Base-by-base conservation (phyloP, 2,329 filamentous ascomycete genomes). In the Cercospora sp. region DNA sequence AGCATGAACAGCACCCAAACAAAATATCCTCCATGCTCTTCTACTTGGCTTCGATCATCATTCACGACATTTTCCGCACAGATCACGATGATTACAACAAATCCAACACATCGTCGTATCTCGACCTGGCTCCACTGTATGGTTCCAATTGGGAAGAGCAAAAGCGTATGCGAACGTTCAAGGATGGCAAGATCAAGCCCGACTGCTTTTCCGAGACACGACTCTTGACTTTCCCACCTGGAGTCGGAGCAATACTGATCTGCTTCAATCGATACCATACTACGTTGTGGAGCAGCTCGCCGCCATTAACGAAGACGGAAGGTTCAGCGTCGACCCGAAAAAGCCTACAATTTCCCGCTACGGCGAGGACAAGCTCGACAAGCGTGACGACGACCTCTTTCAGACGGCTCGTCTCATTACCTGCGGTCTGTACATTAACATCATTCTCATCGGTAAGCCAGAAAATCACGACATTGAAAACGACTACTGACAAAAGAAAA, bases 301-400 rank as follows among this genome's bases (percentile, higher is more conserved):
- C 0, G 82, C 85, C n/a, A 94, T 97, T 79, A 97, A 97, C 74
- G 94, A 97, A 74, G 87, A 88, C 55, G 89, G 88, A 16, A 87
- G 91, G 24, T 97, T 97, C 80, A 87, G 85, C 0, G 89, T 88
- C 68, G 92, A 92, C 1, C 87, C 90, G 51, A 82, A 83, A 28
- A 77, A 81, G 21, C 74, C 76, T 0, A 74, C 69, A 0, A 73
- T 79, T 26, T 71, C 74, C 64, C 68, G 79, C 72, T 74, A 80
- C 76, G 63, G 76, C 57, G 74, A 74, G n/a, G 71, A 73, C 26
- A 71, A 65, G 30, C 63, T 75, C 55, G 78, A 75, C 58, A 76
- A 79, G 69, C 78, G 79, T 16, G 82, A 83, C 65, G 79, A 85
- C 43, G 82, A 85, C 62, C 75, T 85, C 1, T 86, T 86, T 77